These are phyloP conservation scores for Lecanicillium sp. DNA, from an alignment of 2,329 filamentous ascomycete species.

Conservation along the genomic window DNA sequence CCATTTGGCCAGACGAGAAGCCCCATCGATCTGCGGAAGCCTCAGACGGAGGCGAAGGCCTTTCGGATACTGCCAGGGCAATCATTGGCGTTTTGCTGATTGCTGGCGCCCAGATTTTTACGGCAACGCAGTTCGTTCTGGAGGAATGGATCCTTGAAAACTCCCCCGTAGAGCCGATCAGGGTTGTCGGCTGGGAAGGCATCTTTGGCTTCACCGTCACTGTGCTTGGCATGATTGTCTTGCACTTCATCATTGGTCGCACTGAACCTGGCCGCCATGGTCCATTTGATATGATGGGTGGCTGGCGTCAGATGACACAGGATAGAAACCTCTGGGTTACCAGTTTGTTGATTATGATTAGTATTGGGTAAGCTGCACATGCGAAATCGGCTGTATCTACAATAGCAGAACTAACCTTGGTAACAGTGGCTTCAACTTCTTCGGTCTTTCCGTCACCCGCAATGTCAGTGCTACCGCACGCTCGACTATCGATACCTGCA, in stretches of 20 bases:
- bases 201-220: constrained; percentile 83
- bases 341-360: constrained; percentile 90
- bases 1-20: constrained; percentile 64
- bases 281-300: constrained; percentile 86
- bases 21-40: constrained; percentile 25
- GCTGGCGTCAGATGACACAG: constrained; percentile 70
- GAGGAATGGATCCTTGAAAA: constrained; percentile 84
- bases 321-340: constrained; percentile 65
- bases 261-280: constrained; percentile 69
- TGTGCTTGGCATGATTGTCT: constrained; percentile 65
- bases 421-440: constrained; percentile 90
- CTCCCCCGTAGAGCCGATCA: constrained; percentile 65
- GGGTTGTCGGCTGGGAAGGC: constrained; percentile 94
- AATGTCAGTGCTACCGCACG: constrained; percentile 85
- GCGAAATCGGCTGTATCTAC: constrained; percentile 1
- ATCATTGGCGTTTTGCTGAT: constrained; percentile 83
- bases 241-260: constrained; percentile 70
- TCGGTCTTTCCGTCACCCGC: constrained; percentile 87
- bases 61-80: constrained; percentile 38
- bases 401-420: constrained; percentile 14
- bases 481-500: constrained; percentile 94
- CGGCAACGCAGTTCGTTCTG: constrained; percentile 89
- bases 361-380: constrained; percentile 64
- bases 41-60: constrained; percentile 26
- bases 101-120: constrained; percentile 92